phyloP scores from a whole-genome alignment of 305 asterid species.

The Solanum hybrid region DNA sequence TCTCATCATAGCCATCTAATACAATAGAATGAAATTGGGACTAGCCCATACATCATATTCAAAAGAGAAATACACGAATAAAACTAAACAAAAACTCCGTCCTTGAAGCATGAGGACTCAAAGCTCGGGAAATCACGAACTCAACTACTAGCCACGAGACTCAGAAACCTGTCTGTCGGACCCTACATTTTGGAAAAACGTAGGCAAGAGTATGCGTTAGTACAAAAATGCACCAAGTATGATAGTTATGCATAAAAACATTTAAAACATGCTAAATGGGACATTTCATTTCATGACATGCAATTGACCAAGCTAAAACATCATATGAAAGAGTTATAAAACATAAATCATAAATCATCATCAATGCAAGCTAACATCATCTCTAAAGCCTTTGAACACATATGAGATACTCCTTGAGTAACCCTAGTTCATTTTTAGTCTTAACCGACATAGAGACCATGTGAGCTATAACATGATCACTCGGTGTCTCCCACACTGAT shows the following conservation, averaged over 20 bases:
- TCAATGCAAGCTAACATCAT: neutral
- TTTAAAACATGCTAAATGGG: neutral
- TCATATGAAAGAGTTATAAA: neutral
- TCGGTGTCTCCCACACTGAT: neutral
- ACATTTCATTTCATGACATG: neutral
- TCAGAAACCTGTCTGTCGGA: neutral
- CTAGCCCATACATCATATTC: no score
- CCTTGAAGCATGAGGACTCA: neutral
- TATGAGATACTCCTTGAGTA: neutral
- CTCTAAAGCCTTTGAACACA: neutral
- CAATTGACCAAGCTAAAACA: neutral
- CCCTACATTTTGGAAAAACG: neutral
- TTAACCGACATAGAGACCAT: neutral
- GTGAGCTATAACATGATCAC: neutral
- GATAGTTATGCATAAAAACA: neutral
- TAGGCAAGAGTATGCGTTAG: neutral
- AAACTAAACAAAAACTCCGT: neutral
- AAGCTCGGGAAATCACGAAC: neutral
- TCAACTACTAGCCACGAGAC: neutral
- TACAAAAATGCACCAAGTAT: neutral
- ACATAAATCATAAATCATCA: neutral
- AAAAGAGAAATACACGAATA: neutral
- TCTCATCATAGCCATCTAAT: no score
- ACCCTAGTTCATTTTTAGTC: neutral
- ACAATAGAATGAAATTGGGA: no score